Evolutionary conservation across 441 rosid species (phyloP).

Genomic region (Oxalis stricta): DNA sequence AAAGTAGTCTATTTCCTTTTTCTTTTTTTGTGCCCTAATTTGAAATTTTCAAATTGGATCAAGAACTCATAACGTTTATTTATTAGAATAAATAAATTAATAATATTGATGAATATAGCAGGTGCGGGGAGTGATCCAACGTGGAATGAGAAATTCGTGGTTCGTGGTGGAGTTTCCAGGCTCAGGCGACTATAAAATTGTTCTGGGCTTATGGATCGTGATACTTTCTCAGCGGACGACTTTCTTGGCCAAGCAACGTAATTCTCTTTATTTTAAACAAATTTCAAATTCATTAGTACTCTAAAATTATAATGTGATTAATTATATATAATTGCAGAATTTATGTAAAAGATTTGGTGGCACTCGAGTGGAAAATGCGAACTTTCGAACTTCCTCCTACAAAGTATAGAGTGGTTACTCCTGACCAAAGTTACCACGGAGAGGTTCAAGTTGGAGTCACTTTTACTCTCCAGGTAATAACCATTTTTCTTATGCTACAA

Average conservation of each 20-base stretch:
- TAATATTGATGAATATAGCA: conserved; percentile 8
- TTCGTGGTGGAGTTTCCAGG: conserved; percentile 76
- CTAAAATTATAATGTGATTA: no score
- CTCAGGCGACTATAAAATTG: conserved; percentile 37
- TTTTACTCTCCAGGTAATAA: conserved; percentile 36
- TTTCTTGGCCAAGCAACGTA: conserved; percentile 62
- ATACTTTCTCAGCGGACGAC: conserved; percentile 58
- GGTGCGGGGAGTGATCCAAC: conserved; percentile 47
- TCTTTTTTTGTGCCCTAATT: neutral
- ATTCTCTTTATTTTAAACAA: no score
- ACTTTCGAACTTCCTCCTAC: conserved; percentile 34
- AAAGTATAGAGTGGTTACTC: conserved; percentile 37
- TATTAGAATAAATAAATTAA: no score
- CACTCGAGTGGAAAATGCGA: conserved; percentile 57
- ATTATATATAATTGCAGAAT: conserved; percentile 25
- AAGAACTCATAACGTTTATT: no score
- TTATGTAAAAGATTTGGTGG: conserved; percentile 53
- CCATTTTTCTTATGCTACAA: no score
- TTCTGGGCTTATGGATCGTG: conserved; percentile 69
- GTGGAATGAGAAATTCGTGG: conserved; percentile 53
- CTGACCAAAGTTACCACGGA: conserved; percentile 38
- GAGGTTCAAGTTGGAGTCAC: conserved; percentile 55
- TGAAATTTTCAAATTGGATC: no score
- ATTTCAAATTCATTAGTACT: no score
- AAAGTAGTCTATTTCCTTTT: neutral